phyloP scores from a whole-genome alignment of 805 yeast genomes.

The Ogataea glucozyma region DNA sequence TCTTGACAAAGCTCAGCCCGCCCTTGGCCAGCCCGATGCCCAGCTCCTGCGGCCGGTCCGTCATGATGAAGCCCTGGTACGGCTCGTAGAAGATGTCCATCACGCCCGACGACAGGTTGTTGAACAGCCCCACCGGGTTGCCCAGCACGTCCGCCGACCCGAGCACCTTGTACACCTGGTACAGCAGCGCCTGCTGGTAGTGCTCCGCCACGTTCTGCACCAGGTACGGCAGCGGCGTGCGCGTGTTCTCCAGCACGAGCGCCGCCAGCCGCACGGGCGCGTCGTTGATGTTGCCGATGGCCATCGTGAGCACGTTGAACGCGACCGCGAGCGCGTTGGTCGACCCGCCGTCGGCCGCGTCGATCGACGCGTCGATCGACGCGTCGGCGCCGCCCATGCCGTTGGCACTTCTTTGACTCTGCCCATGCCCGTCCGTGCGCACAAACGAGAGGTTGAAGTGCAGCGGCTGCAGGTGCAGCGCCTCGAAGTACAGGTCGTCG shows the following conservation, averaged over 20 bases:
- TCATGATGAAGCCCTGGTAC: slow-evolving; percentile 90
- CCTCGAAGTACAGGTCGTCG: slow-evolving; percentile 87
- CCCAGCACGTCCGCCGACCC: slow-evolving; percentile 98
- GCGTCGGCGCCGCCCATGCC: too few relatives aligned
- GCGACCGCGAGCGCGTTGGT: slow-evolving; percentile 75
- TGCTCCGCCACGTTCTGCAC: slow-evolving; percentile 74
- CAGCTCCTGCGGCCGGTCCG: slow-evolving; percentile 92
- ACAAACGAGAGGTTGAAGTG: slow-evolving; percentile 87
- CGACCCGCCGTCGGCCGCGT: too few relatives aligned
- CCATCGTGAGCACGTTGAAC: slow-evolving; percentile 88
- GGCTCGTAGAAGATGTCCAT: slow-evolving; percentile 97
- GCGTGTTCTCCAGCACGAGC: slow-evolving; percentile 79
- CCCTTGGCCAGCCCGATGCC: slow-evolving; percentile 97
- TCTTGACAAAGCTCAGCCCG: slow-evolving; percentile 88
- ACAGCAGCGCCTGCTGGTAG: slow-evolving; percentile 88
- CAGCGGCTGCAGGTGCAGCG: slow-evolving; percentile 88
- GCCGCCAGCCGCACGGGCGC: slow-evolving; percentile 93
- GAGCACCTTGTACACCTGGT: slow-evolving; percentile 86
- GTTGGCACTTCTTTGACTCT: too few relatives aligned
- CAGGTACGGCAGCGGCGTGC: slow-evolving; percentile 80
- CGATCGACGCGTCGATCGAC: too few relatives aligned
- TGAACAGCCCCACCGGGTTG: slow-evolving; percentile 95
- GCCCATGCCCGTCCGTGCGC: slow-evolving; percentile 77
- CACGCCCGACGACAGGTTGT: slow-evolving; percentile 90
- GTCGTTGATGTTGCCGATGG: slow-evolving; percentile 94